Evolutionary conservation across 176 grass and related monocot genomes (phyloP), one percentile per base, ranked within the genome.

Genomic region (Oryza coarctata): DNA sequence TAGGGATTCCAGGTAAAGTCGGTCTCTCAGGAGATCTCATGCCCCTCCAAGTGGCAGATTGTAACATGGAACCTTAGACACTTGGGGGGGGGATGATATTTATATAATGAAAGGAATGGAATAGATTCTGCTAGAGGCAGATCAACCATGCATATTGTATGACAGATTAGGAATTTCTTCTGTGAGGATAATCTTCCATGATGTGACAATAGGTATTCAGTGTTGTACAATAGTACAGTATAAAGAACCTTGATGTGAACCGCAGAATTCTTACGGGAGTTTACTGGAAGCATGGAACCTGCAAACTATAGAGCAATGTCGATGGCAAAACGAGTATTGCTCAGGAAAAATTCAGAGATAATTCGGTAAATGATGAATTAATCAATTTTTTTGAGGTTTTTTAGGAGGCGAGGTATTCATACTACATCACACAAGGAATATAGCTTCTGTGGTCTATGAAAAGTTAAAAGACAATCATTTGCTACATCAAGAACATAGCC

Each of bases 121-220:
- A 58, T 40, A 32, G 66, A 70, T 43, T 23, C 26, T 32, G 34
- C 69, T 62, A 72, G 29, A 14, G 50, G 23, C 5, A 71, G 15
- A 62, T 71, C 35, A 62, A 28, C 31, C 31, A 60, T 75, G 73
- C 73, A 75, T 58, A 20, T 60, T 75, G 73, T 36, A 75, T 36
- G 41, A 75, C 31, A 15, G 49, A 57, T 35, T 26, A 63, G 47
- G 41, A 68, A 43, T 68, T 45, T 45, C 63, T 68, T 68, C 18
- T 20, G 15, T 30, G 78, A 70, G 50, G 33, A 70, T 55, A 64
- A 47, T 47, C 20, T 22, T 64, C 52, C 12, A 74, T 30, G 3
- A 9, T 73, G 3, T 30, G 14, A 26, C 26, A 32, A 10, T 33
- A 17, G 13, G 18, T 18, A 34, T 55, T 55, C 71, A 33, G 28